Conservation (phyloP, 2,329 filamentous ascomycete species). For the Sclerotinia trifoliorum region DNA sequence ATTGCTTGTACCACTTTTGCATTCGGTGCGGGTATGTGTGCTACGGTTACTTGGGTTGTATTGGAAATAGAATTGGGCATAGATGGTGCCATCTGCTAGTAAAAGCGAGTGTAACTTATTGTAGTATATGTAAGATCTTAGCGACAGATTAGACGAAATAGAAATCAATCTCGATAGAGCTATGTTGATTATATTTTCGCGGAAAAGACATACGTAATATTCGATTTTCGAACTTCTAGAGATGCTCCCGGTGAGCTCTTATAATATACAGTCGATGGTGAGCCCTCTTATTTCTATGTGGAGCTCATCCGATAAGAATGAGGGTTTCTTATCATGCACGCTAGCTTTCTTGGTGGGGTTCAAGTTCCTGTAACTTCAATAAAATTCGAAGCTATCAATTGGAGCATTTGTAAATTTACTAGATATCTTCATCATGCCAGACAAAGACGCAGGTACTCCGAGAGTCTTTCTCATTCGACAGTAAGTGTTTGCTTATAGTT, state of each 20-base stretch:
- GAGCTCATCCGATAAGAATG: slow-evolving; percentile 1
- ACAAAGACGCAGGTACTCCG: slow-evolving; percentile 42
- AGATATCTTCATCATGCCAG: slow-evolving; percentile 37
- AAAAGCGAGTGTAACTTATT: neutral
- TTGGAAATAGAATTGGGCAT: neutral
- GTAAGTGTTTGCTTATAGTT: slow-evolving; percentile 32
- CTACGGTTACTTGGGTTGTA: neutral
- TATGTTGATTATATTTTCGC: neutral
- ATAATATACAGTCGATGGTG: neutral
- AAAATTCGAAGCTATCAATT: neutral
- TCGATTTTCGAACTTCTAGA: neutral
- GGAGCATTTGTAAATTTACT: neutral
- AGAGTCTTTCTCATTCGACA: slow-evolving; percentile 45
- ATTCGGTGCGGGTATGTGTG: neutral
- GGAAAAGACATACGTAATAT: neutral
- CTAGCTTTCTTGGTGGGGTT: slow-evolving; percentile 10
- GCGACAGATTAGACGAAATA: neutral
- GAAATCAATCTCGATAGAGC: neutral
- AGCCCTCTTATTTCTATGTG: neutral
- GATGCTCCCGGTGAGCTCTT: neutral
- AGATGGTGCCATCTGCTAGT: neutral
- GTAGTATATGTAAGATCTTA: neutral
- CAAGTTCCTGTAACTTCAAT: neutral
- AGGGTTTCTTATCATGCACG: slow-evolving; percentile 19
- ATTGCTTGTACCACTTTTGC: neutral